A percentile compares a stretch with the other conserved stretches of the same genome.
phyloP scores from a whole-genome alignment of 306 rosid genomes.

The Luffa acutangula region DNA sequence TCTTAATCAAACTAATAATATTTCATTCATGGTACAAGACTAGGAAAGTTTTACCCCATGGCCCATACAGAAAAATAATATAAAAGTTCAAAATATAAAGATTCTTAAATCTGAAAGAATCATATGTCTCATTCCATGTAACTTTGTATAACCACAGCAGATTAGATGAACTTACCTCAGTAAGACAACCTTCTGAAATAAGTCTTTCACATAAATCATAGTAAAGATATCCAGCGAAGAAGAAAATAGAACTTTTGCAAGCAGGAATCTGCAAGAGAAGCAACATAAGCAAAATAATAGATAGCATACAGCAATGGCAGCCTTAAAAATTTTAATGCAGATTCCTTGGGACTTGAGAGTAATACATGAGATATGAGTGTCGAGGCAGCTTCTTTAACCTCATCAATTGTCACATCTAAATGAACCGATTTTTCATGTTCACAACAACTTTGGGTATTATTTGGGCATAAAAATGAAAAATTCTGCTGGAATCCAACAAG shows the following conservation, averaged over 20 bases:
- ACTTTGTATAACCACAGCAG: neutral
- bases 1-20: neutral
- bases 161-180: constrained; percentile 33
- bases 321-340: constrained; percentile 1
- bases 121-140: neutral
- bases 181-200: constrained; percentile 51
- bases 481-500: constrained; percentile 53
- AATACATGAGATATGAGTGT: constrained; percentile 62
- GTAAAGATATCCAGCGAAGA: constrained; percentile 63
- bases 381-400: constrained; percentile 47
- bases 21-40: neutral
- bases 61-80: neutral
- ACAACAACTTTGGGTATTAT: constrained; percentile 22
- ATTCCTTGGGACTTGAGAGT: constrained; percentile 17
- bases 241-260: constrained; percentile 37
- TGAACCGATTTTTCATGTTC: constrained; percentile 25
- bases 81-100: neutral
- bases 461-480: constrained; percentile 51
- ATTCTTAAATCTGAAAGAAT: neutral
- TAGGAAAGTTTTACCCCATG: neutral
- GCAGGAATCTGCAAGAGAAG: constrained; percentile 49
- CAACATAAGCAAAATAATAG: neutral
- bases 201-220: constrained; percentile 62
- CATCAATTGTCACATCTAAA: constrained; percentile 41
- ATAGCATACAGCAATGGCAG: neutral